phyloP scores from a whole-genome alignment of 768 basidiomycete species.

The Boletus fagicola region DNA sequence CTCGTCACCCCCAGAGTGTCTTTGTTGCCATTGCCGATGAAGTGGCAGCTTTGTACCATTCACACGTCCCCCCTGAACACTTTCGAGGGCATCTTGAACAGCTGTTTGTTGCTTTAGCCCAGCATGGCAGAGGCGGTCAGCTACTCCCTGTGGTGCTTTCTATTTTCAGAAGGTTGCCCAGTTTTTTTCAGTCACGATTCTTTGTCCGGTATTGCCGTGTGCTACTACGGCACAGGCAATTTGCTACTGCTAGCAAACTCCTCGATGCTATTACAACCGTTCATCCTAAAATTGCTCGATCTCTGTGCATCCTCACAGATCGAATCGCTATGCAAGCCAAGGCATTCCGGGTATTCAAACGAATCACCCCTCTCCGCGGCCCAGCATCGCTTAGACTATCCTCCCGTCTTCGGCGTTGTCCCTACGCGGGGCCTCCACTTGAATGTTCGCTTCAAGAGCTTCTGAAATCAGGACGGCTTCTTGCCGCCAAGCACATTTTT shows the following conservation, averaged over 20 bases:
- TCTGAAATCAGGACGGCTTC: conserved; percentile 36
- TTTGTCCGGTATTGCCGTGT: conserved; percentile 37
- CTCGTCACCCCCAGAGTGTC: conserved; percentile 29
- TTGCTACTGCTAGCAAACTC: conserved; percentile 35
- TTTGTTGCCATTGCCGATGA: conserved; percentile 36
- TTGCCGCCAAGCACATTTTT: conserved; percentile 46
- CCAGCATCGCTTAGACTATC: conserved; percentile 16
- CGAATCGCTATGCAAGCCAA: conserved; percentile 9
- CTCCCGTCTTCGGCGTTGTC: conserved; percentile 13
- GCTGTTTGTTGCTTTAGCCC: conserved; percentile 41
- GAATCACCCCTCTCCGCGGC: conserved; percentile 1
- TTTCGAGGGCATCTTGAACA: conserved; percentile 45
- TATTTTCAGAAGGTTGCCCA: conserved; percentile 34
- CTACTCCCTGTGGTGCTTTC: conserved; percentile 41
- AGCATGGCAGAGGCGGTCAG: conserved; percentile 35
- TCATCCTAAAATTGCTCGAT: conserved; percentile 15
- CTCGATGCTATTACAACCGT: conserved; percentile 20
- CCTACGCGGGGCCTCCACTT: conserved; percentile 7
- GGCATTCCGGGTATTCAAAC: conserved; percentile 8
- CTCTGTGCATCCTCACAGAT: conserved; percentile 4
- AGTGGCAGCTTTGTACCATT: conserved; percentile 38
- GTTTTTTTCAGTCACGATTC: conserved; percentile 41
- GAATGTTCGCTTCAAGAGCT: conserved; percentile 24
- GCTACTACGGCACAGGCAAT: conserved; percentile 43
- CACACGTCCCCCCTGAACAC: conserved; percentile 36